Conservation (phyloP, 345 rosid species). For the Citrus unshiu region DNA sequence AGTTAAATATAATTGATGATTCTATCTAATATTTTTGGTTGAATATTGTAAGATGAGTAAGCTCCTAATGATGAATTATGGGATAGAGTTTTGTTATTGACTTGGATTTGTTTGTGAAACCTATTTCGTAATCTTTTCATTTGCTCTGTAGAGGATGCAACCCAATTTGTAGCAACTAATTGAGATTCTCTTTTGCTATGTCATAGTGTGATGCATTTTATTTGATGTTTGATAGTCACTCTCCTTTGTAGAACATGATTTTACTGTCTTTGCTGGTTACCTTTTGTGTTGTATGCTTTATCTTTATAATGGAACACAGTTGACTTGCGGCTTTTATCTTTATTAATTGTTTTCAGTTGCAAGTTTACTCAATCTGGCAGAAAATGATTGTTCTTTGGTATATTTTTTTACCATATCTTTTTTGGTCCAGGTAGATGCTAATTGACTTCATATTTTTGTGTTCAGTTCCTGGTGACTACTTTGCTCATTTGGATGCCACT, state of each 20-base stretch:
- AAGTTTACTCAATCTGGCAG: neutral
- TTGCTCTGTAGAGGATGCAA: neutral
- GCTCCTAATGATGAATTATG: neutral
- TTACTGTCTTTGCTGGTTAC: neutral
- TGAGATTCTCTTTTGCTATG: neutral
- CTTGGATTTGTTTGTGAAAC: neutral
- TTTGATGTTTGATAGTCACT: neutral
- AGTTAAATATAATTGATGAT: neutral
- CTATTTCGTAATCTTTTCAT: neutral
- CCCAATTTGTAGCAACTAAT: neutral
- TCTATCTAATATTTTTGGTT: neutral
- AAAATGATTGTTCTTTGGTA: neutral
- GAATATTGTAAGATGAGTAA: neutral
- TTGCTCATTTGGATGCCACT: conserved; percentile 83
- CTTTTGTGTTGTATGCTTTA: neutral
- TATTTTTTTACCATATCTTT: neutral
- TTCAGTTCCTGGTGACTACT: conserved; percentile 94
- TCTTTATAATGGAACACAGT: neutral
- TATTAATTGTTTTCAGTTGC: neutral
- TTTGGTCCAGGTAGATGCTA: conserved; percentile 8
- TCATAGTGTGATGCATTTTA: neutral
- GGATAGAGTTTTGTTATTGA: neutral
- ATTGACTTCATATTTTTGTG: conserved; percentile 14
- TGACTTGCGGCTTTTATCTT: neutral
- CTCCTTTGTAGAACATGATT: neutral